These are phyloP conservation scores for Hibiscus trionum DNA, from an alignment of 345 rosid species.

Conservation along the genomic window DNA sequence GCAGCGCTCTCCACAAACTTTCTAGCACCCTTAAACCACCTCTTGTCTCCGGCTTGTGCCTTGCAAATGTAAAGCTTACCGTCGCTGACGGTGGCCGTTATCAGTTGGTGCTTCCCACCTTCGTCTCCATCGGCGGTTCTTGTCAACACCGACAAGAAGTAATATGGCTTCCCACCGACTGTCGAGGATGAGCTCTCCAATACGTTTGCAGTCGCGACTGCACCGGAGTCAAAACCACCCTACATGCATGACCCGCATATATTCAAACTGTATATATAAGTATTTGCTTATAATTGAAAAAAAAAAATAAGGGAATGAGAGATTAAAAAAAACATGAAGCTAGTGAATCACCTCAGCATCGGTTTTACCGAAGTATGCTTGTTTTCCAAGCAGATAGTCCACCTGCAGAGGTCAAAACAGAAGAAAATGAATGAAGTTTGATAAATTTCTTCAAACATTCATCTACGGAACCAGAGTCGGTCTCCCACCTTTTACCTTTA, in stretches of 20 bases:
- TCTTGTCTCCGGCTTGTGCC: slow-evolving; percentile 96
- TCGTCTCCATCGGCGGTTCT: slow-evolving; percentile 97
- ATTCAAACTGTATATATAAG: neutral
- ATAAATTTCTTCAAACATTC: neutral
- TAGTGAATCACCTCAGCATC: slow-evolving; percentile 58
- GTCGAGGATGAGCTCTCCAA: slow-evolving; percentile 41
- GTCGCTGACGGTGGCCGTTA: slow-evolving; percentile 61
- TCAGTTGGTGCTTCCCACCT: slow-evolving; percentile 84
- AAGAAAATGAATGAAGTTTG: neutral
- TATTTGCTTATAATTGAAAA: neutral
- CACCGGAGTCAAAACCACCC: slow-evolving; percentile 76
- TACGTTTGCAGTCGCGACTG: slow-evolving; percentile 79
- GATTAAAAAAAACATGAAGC: no score
- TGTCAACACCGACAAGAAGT: slow-evolving; percentile 60
- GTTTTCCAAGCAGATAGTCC: slow-evolving; percentile 74
- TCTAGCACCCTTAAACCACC: slow-evolving; percentile 95
- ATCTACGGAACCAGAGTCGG: no score
- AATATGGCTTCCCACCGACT: slow-evolving; percentile 47
- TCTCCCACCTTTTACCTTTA: no score
- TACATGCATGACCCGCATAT: slow-evolving; percentile 9
- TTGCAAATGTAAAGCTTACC: slow-evolving; percentile 85
- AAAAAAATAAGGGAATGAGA: neutral
- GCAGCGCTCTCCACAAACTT: slow-evolving; percentile 65
- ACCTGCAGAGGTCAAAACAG: slow-evolving; percentile 36
- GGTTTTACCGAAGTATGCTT: slow-evolving; percentile 55